These are phyloP conservation scores for Coemansia sp. DNA, from an alignment of 192 early-diverging fungal genomes.

Conservation along the genomic window DNA sequence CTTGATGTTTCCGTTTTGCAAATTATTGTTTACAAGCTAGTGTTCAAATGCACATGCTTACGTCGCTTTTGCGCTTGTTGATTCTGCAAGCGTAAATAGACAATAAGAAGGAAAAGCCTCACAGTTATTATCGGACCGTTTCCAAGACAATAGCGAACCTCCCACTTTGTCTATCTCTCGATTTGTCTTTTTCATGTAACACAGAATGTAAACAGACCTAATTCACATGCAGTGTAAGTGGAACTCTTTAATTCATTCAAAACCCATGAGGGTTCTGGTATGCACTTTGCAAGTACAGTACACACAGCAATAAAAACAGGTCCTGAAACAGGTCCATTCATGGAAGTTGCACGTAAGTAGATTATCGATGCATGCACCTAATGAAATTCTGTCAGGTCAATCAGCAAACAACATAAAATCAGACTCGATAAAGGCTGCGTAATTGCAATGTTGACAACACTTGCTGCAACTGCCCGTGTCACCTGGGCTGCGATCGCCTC, in stretches of 20 bases:
- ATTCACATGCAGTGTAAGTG: neutral
- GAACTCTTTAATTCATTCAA: neutral
- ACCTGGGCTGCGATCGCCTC: constrained; percentile 7
- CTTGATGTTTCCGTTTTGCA: neutral
- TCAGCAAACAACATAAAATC: neutral
- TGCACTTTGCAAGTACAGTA: neutral
- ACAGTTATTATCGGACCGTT: neutral
- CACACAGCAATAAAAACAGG: neutral
- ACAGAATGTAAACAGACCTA: neutral
- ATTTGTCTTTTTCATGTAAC: neutral
- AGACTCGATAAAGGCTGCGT: neutral
- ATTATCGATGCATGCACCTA: neutral
- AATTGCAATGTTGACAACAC: neutral
- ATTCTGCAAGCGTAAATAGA: neutral
- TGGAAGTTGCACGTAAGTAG: neutral
- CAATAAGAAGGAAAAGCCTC: constrained; percentile 8
- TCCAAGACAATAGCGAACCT: neutral
- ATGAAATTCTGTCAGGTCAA: neutral
- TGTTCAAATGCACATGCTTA: constrained; percentile 13
- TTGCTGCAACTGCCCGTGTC: constrained; percentile 6
- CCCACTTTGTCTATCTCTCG: neutral
- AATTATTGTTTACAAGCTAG: constrained; percentile 1
- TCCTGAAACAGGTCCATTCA: neutral
- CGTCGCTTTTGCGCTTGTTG: neutral
- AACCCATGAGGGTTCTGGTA: neutral